Percentiles rank a stretch among this genome's conserved stretches.
Conservation (phyloP, 116 monocot genomes). For the Dioscorea cayenensis region DNA sequence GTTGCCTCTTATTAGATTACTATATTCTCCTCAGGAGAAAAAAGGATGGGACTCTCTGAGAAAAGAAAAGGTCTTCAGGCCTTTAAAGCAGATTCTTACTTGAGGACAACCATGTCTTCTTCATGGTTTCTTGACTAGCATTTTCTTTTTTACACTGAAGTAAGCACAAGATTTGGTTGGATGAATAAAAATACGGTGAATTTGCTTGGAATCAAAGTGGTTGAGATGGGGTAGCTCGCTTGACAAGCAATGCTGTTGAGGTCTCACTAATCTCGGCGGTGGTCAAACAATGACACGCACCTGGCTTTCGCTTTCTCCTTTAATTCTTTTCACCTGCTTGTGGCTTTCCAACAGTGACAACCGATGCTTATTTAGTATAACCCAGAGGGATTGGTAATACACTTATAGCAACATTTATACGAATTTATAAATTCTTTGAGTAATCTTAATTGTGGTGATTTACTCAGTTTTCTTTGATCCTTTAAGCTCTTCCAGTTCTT, state of each 20-base stretch:
- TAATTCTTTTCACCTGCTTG: slow-evolving; percentile 4
- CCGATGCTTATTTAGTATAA: background rate
- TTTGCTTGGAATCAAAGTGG: slow-evolving; percentile 32
- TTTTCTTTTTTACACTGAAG: background rate
- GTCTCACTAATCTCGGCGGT: slow-evolving; percentile 9
- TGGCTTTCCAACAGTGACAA: slow-evolving; percentile 1
- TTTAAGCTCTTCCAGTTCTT: background rate
- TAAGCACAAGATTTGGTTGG: slow-evolving; percentile 10
- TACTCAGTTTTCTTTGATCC: background rate
- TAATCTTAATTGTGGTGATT: background rate
- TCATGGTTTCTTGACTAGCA: slow-evolving; percentile 5
- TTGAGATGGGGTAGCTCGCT: slow-evolving; percentile 33
- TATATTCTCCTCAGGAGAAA: background rate
- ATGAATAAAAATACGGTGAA: slow-evolving; percentile 7
- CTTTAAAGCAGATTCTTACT: background rate
- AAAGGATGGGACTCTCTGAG: slow-evolving; percentile 2
- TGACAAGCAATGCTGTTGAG: slow-evolving; percentile 19
- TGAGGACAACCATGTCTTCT: slow-evolving; percentile 1
- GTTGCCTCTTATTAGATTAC: slow-evolving; percentile 2
- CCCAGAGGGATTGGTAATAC: background rate
- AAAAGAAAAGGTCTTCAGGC: background rate
- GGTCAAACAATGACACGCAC: slow-evolving; percentile 2
- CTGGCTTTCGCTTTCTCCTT: slow-evolving; percentile 18
- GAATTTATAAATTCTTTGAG: background rate
- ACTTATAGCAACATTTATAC: background rate